phyloP scores from a whole-genome alignment of 2,329 filamentous ascomycete species.

The Akanthomyces uredinophilus region DNA sequence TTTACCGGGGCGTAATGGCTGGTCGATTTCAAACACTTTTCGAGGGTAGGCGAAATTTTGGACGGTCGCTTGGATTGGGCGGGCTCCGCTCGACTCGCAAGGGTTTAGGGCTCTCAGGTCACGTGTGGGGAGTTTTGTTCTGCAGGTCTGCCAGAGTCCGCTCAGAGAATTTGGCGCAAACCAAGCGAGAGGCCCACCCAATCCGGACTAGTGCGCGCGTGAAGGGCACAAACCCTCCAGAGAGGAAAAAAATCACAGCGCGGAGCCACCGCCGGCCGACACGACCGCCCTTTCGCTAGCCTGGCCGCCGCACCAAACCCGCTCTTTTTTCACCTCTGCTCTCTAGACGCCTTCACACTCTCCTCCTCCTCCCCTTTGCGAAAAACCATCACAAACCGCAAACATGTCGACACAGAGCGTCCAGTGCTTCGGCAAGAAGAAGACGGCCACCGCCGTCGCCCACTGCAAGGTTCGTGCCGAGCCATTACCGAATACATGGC shows the following conservation, averaged over 20 bases:
- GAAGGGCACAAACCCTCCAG: conserved; percentile 15
- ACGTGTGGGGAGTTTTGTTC: background rate
- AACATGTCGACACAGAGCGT: conserved; percentile 73
- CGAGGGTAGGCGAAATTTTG: conserved; percentile 12
- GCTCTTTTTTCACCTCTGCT: conserved; percentile 10
- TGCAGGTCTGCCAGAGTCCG: background rate
- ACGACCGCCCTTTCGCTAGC: background rate
- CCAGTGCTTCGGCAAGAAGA: conserved; percentile 99
- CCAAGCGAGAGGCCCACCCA: background rate
- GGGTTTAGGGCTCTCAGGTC: conserved; percentile 11
- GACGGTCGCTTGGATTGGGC: background rate
- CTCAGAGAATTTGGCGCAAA: background rate
- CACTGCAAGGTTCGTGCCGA: conserved; percentile 73
- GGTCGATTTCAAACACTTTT: conserved; percentile 4
- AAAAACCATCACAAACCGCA: conserved; percentile 14
- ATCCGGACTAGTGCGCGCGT: background rate
- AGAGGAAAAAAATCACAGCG: conserved; percentile 6
- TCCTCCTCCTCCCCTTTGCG: conserved; percentile 7
- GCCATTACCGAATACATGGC: background rate
- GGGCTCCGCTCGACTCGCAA: background rate
- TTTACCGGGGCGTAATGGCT: conserved; percentile 12
- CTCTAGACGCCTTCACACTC: conserved; percentile 2
- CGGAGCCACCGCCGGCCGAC: background rate
- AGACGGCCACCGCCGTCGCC: conserved; percentile 83
- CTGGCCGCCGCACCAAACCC: conserved; percentile 15